Evolutionary conservation across 2,329 filamentous ascomycete species (phyloP), one percentile per base, ranked within the genome.

Genomic region (Xylaria multiplex): DNA sequence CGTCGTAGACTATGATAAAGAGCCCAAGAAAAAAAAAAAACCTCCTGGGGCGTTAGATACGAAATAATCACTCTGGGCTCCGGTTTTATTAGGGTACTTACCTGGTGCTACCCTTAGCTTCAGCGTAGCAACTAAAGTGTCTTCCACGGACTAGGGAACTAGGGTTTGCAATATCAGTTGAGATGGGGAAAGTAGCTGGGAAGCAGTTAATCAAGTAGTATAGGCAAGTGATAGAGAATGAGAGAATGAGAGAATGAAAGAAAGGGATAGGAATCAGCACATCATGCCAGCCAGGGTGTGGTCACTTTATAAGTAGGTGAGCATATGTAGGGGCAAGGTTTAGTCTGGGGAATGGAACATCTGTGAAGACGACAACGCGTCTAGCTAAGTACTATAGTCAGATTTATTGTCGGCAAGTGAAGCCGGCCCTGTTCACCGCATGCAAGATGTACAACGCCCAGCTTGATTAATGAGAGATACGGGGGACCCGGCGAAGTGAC

Each of bases 351-450:
- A 63, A 37, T 19, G 59, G 43, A 32, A 52, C 32, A 42, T 53
- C 43, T 58, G 27, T 22, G 32, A 52, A 16, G 16, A 56, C 40
- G 49, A 45, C 35, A 30, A 52, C 40, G 55, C 50, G 60, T 57
- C 58, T 49, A 62, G 27, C 35, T 37, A 37, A 27, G 27, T 37
- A 37, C 8, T 37, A 13, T 37, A 37, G 58, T 61, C 59, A 48
- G 52, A 55, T 59, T 49, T 49, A 54, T 45, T 59, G 42, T 54
- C 64, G 67, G 67, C 61, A 69, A 69, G 61, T 62, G 57, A 64
- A 62, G 55, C 67, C 64, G 67, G 61, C 42, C 50, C 54, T 58
- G 60, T 59, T 66, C 64, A 67, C 67, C 64, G 60, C 64, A 64
- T 63, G 52, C 30, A 32, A 62, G 37, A 50, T 35, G 55, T 37